Conservation (phyloP, 1,284 basidiomycete genomes). For the Apiotrichum laibachii region DNA sequence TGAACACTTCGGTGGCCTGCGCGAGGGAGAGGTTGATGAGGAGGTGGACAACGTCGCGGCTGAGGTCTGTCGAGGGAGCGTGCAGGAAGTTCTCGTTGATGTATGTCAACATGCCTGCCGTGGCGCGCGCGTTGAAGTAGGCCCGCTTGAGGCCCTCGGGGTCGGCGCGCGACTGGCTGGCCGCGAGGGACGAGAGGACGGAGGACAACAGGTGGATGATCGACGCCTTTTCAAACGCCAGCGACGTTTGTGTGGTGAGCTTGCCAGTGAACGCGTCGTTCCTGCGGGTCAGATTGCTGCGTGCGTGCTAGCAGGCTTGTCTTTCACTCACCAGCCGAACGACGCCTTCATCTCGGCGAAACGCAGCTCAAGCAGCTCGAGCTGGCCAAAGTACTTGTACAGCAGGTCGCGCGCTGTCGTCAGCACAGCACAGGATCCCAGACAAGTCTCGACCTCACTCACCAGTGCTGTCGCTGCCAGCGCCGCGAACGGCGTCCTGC, state of each 20-base stretch:
- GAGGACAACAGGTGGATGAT: conserved; percentile 95
- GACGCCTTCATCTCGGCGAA: conserved; percentile 95
- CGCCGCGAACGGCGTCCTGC: conserved; percentile 91
- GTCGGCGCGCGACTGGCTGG: conserved; percentile 62
- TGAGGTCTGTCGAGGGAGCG: conserved; percentile 94
- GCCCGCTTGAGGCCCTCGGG: conserved; percentile 94
- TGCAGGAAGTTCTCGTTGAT: conserved; percentile 99
- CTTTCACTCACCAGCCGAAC: conserved; percentile 71
- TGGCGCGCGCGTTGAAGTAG: conserved; percentile 88
- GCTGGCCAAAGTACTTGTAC: conserved; percentile 99
- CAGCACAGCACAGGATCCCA: neutral
- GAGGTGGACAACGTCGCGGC: conserved; percentile 90
- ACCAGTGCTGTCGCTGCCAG: conserved; percentile 90
- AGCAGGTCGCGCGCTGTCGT: conserved; percentile 79
- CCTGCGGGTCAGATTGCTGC: conserved; percentile 49
- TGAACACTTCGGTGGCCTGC: conserved; percentile 94
- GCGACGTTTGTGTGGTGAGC: conserved; percentile 87
- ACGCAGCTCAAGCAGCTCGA: conserved; percentile 92
- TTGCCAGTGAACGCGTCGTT: conserved; percentile 94
- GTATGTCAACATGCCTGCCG: conserved; percentile 95
- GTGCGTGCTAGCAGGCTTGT: neutral
- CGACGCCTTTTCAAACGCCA: conserved; percentile 97
- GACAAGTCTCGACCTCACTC: conserved; percentile 27
- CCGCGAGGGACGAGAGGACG: conserved; percentile 85
- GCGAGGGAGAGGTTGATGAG: conserved; percentile 80